Base-by-base conservation (phyloP, 1,284 basidiomycete species). In the Ceraceosorus guamensis region DNA sequence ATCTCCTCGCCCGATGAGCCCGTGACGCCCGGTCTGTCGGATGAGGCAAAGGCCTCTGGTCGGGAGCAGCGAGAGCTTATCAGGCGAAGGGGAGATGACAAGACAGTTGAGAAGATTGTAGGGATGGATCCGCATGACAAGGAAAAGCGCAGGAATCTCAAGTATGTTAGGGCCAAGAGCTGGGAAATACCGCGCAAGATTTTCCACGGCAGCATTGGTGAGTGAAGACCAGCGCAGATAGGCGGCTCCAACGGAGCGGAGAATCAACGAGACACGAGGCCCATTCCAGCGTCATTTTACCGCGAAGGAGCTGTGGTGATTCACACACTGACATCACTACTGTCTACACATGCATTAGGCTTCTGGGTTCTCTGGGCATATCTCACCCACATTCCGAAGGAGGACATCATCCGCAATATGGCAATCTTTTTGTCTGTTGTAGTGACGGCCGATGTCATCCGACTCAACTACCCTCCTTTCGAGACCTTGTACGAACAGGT, bases 171-270 rank as follows among this genome's bases (percentile, higher is more conserved):
- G 6, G 13, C 41, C 32, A 61, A 61, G 52, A 67, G 67, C 53
- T 75, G 72, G 72, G 91, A 97, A 79, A 87, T 97, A 53, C 92
- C 93, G 1, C 81, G 92, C 67, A 97, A 97, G 78, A 78, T 84
- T 13, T 78, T 97, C 48, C 92, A 97, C 79, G 87, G 87, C 11
- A 89, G 87, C 14, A 95, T 95, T 61, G 90, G 90, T 87, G 53
- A 51, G 53, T 50, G 39, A 46, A 11, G 39, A 16, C 39, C 10
- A 11, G 39, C 39, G 39, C 39, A 41, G 1, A 11, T 41, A 16
- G 3, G 16, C 16, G 39, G 11, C 3, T 16, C 10, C 39, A 65
- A 32, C 41, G 57, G 53, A 50, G 50, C 49, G 43, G 30, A 32
- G 46, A 46, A 50, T 30, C 45, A 13, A 31, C 4, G 37, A 46